Evolutionary conservation across 2,329 filamentous ascomycete species (phyloP).

Genomic region (Pezicula radicicola): DNA sequence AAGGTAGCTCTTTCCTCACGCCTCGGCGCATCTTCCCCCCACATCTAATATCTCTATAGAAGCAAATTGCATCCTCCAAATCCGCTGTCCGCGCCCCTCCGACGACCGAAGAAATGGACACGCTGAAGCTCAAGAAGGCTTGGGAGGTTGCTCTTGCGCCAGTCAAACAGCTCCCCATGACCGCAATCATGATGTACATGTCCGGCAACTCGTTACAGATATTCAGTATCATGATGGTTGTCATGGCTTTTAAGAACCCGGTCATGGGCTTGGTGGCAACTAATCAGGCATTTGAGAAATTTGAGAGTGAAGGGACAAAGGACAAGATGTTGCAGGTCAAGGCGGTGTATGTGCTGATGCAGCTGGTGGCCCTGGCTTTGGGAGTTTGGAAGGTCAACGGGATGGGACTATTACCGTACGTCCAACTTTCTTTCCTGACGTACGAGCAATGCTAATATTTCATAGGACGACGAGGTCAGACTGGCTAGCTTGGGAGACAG

Average conservation of each 20-base stretch:
- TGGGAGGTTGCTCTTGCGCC: slow-evolving; percentile 96
- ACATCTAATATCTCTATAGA: slow-evolving; percentile 25
- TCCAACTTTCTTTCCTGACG: slow-evolving; percentile 20
- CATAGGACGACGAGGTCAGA: slow-evolving; percentile 87
- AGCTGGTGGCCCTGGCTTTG: slow-evolving; percentile 76
- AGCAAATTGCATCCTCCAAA: slow-evolving; percentile 33
- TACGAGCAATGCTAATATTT: slow-evolving; percentile 23
- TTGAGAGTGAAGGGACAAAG: slow-evolving; percentile 78
- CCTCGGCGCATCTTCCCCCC: slow-evolving; percentile 2
- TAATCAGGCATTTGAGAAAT: slow-evolving; percentile 84
- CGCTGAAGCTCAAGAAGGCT: slow-evolving; percentile 95
- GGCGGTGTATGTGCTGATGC: slow-evolving; percentile 82
- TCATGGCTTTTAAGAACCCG: slow-evolving; percentile 97
- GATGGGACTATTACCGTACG: slow-evolving; percentile 91
- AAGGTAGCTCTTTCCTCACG: slow-evolving; percentile 44
- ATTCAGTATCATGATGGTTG: slow-evolving; percentile 99
- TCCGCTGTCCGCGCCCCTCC: slow-evolving; percentile 59
- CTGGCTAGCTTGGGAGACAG: slow-evolving; percentile 89
- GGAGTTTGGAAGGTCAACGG: slow-evolving; percentile 96
- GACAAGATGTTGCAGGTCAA: slow-evolving; percentile 78
- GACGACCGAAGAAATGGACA: slow-evolving; percentile 84
- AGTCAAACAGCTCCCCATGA: slow-evolving; percentile 95
- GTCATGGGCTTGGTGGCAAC: slow-evolving; percentile 80
- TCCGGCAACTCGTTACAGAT: slow-evolving; percentile 97
- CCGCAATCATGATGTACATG: slow-evolving; percentile 99